Base-by-base conservation (phyloP, 2,329 filamentous ascomycete species). In the Nothopassalora personata region DNA sequence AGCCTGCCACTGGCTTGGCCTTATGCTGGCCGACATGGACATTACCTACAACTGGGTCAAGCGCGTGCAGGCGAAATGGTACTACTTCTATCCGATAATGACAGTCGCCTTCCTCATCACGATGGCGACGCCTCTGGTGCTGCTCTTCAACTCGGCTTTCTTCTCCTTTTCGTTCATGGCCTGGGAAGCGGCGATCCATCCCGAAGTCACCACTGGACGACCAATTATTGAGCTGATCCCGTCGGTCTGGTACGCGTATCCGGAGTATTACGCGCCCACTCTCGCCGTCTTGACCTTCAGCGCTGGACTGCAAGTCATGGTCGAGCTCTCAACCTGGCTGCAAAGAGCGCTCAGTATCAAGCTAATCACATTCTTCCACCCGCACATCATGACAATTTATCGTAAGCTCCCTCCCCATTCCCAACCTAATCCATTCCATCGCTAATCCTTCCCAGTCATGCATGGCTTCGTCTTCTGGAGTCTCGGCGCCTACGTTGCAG, bases 371-470 rank as follows among this genome's bases (percentile, higher is more conserved):
- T 68, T 73, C 48, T 66, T 80, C 18, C 79, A 79, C 66, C 78
- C 77, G 5, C 78, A 80, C 64, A 76, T 79, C 63, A 79, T 79
- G 67, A 80, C 76, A 39, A 77, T 80, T 56, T 80, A 80, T 62
- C 50, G 64, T 64, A 73, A 64, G 62, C 59, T 23, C 23, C 34
- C 31, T 31, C 7, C 43, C 28, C 23, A n/a, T 2, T 11, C 28
- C 11, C 23, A 23, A 23, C 15, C n/a, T 6, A 27, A 30, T 33
- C 47, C 36, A 7, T 13, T n/a, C 7, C 8, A 18, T 1, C 30
- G 27, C 57, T 60, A 54, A 62, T 50, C 6, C 3, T 8, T n/a
- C 3, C 10, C 31, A 66, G 64, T 80, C 7, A 70, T 79, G 52
- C 78, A 80, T 62, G 78, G 78, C 39, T 54, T 80, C 66, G 59